Base-by-base conservation (phyloP, 192 early-diverging fungal species). In the Mortierella claussenii region DNA sequence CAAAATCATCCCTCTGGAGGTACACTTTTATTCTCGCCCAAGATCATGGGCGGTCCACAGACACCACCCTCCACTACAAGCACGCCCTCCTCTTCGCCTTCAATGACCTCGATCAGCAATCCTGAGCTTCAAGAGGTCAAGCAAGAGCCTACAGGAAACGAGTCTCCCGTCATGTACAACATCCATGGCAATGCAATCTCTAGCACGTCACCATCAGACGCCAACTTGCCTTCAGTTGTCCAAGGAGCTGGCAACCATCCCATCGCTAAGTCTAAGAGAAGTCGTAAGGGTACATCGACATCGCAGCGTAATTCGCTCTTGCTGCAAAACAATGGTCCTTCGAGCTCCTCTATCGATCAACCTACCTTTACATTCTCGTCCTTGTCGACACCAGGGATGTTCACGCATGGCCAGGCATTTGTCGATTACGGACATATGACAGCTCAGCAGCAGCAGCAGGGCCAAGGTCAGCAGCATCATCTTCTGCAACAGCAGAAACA, bases 1-100 rank as follows among this genome's bases (percentile, higher is more conserved):
- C 70, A 60, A 37, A 10, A 40, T 24, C 69, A 75, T 54, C 70
- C 70, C 15, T 75, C 70, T 10, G 70, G 70, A n/a, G 70, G 70
- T 15, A 65, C 70, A 15, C 63, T 75, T 13, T 40, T 75, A 56
- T 75, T 75, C 21, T 60, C 73, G 13, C 73, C 73, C 31, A 76
- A 76, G 44, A 46, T 27, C 10, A 27, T 51, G 4, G 33, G 42
- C 21, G 55, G 37, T 2, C 43, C 50, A 5, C 64, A 61, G 36
- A 62, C 73, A 50, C 59, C 73, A 20, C 15, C 51, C 7, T 76
- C 73, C 0, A 48, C 37, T 4, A 32, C 32, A 1, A 65, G 33
- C 42, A 60, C 71, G 2, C 71, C 71, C 3, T 55, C 71, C 3
- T 66, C 71, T 9, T 76, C 73, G 18, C 73, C 73, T 10, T 62